Conservation (phyloP, 1,284 basidiomycete species). For the Cutaneotrichosporon dermatis region DNA sequence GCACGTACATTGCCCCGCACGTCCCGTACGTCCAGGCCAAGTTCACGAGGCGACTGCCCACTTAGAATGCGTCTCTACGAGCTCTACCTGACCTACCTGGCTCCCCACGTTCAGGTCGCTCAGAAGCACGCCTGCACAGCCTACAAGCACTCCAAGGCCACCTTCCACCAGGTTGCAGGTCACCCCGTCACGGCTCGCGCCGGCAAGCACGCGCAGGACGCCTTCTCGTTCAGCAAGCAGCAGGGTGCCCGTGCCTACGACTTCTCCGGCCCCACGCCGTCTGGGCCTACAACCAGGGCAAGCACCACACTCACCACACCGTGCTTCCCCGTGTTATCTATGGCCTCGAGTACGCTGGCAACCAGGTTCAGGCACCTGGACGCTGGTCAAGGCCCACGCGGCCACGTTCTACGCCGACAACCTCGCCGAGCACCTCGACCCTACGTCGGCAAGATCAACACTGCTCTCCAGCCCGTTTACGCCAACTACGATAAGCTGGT, state of each 20-base stretch:
- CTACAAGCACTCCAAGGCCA: conserved; percentile 15
- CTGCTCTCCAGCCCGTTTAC: conserved; percentile 18
- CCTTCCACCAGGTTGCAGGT: conserved; percentile 24
- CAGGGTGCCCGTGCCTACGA: conserved; percentile 30
- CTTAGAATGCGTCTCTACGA: conserved; percentile 26
- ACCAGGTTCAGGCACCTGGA: conserved; percentile 10
- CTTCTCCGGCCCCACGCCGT: conserved; percentile 32
- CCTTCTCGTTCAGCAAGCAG: conserved; percentile 23
- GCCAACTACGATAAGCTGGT: conserved; percentile 18
- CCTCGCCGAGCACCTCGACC: conserved; percentile 31
- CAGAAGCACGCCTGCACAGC: conserved; percentile 21
- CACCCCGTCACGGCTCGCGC: conserved; percentile 37
- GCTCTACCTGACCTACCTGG: conserved; percentile 23
- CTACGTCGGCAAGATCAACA: conserved; percentile 23
- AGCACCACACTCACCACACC: conserved; percentile 15
- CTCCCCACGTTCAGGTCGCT: conserved; percentile 29
- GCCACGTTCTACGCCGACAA: conserved; percentile 28
- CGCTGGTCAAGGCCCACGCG: conserved; percentile 23
- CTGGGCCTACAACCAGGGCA: conserved; percentile 24
- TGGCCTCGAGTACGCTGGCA: conserved; percentile 15
- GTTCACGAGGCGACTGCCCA: conserved; percentile 34
- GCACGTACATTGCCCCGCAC: conserved; percentile 41
- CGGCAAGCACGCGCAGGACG: conserved; percentile 26
- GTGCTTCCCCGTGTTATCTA: conserved; percentile 17
- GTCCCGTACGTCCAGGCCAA: conserved; percentile 35